phyloP scores from a whole-genome alignment of 1,284 basidiomycete species.

The Fomitiporia mediterranea region DNA sequence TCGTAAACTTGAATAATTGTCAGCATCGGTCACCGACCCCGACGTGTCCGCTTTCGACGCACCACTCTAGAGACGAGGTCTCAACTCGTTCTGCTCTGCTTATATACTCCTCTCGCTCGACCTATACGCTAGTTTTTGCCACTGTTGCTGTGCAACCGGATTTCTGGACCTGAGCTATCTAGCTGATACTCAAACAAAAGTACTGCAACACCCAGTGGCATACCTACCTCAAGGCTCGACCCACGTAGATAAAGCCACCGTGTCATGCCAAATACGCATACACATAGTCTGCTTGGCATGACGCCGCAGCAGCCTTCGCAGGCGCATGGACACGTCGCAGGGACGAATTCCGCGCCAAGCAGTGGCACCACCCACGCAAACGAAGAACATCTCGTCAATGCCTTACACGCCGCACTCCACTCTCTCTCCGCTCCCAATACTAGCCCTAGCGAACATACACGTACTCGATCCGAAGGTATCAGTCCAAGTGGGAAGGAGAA shows the following conservation, averaged over 20 bases:
- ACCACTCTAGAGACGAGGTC: no score
- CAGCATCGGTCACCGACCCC: no score
- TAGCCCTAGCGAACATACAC: constrained; percentile 1
- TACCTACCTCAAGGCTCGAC: background rate
- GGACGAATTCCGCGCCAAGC: background rate
- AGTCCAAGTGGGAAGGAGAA: constrained; percentile 39
- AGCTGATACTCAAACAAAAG: no score
- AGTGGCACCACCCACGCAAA: background rate
- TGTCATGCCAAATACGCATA: background rate
- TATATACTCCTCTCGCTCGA: no score
- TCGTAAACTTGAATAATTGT: no score
- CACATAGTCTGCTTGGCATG: no score
- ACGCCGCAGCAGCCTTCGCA: no score
- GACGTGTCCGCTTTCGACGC: no score
- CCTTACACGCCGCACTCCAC: constrained; percentile 18
- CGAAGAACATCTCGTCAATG: constrained; percentile 19
- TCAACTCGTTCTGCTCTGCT: no score
- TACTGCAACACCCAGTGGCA: background rate
- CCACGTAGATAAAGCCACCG: background rate
- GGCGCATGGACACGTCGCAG: background rate
- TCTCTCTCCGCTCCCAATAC: constrained; percentile 7
- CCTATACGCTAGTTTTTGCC: no score
- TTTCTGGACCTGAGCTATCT: no score
- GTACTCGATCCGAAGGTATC: constrained; percentile 33
- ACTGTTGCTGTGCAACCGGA: no score